Percentiles rank a stretch among this genome's conserved stretches.
These are phyloP conservation scores for Tuber indicum DNA, from an alignment of 495 filamentous ascomycete species.

Conservation along the genomic window DNA sequence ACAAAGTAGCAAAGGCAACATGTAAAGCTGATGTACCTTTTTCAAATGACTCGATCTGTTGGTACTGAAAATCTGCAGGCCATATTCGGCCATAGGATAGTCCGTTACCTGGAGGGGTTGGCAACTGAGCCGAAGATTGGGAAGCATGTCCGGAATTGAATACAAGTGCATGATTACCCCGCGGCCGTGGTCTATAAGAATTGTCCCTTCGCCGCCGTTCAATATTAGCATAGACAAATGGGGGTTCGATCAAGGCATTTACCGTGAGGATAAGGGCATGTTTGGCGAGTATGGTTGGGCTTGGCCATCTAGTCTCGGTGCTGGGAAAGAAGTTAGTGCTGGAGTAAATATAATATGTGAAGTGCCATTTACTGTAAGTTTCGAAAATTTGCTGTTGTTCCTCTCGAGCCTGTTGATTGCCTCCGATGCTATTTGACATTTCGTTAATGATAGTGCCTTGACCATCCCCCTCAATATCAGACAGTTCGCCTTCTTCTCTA, in stretches of 20 bases:
- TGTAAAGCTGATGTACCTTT: slow-evolving; percentile 18
- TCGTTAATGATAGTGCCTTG: neutral
- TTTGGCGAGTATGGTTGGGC: neutral
- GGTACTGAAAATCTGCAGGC: slow-evolving; percentile 2
- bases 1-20: slow-evolving; percentile 5
- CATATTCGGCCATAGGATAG: neutral
- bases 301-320: neutral
- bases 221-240: neutral
- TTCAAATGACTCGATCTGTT: slow-evolving; percentile 19
- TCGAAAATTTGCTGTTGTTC: neutral
- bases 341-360: neutral
- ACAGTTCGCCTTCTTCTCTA: slow-evolving; percentile 41
- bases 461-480: slow-evolving; percentile 24
- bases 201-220: neutral
- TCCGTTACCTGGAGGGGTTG: neutral
- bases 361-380: neutral
- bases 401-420: slow-evolving; percentile 26
- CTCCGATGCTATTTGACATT: slow-evolving; percentile 1
- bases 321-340: neutral
- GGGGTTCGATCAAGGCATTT: neutral
- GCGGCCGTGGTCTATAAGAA: neutral
- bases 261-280: neutral
- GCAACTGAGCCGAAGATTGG: neutral
- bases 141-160: neutral
- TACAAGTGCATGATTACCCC: neutral